These are phyloP conservation scores for Dothistroma pini DNA, from an alignment of 2,329 filamentous ascomycete species.

Conservation along the genomic window DNA sequence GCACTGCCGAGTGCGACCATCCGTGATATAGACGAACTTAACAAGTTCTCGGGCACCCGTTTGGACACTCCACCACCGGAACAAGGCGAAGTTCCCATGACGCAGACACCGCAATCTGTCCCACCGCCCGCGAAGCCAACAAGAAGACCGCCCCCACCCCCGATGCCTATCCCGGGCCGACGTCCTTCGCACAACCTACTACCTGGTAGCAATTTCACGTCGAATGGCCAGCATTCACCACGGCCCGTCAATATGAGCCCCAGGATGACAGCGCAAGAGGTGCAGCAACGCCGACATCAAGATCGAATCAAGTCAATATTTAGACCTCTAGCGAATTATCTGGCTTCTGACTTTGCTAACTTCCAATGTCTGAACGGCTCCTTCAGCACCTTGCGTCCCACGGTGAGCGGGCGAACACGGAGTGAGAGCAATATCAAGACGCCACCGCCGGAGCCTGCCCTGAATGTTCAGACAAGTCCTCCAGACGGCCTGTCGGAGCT, in stretches of 20 bases:
- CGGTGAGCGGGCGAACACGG: slow-evolving; percentile 35
- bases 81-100: neutral
- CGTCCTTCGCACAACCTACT: slow-evolving; percentile 24
- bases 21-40: slow-evolving; percentile 27
- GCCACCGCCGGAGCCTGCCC: slow-evolving; percentile 33
- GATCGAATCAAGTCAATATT: slow-evolving; percentile 60
- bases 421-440: slow-evolving; percentile 45
- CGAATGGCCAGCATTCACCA: slow-evolving; percentile 25
- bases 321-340: slow-evolving; percentile 71
- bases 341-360: slow-evolving; percentile 64
- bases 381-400: slow-evolving; percentile 57
- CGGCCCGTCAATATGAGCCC: slow-evolving; percentile 25
- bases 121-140: slow-evolving; percentile 27
- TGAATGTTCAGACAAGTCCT: slow-evolving; percentile 31
- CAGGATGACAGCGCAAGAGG: slow-evolving; percentile 25
- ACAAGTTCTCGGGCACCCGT: slow-evolving; percentile 23
- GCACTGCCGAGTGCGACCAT: slow-evolving; percentile 23
- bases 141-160: slow-evolving; percentile 35
- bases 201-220: slow-evolving; percentile 15
- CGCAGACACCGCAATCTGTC: slow-evolving; percentile 23
- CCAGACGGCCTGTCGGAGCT: slow-evolving; percentile 54
- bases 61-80: slow-evolving; percentile 25
- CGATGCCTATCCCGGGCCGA: slow-evolving; percentile 22
- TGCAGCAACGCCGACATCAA: slow-evolving; percentile 30
- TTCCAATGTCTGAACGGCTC: slow-evolving; percentile 72